These are phyloP conservation scores for Zygosaccharomyces bisporus DNA, from an alignment of 805 yeast genomes.

Conservation along the genomic window DNA sequence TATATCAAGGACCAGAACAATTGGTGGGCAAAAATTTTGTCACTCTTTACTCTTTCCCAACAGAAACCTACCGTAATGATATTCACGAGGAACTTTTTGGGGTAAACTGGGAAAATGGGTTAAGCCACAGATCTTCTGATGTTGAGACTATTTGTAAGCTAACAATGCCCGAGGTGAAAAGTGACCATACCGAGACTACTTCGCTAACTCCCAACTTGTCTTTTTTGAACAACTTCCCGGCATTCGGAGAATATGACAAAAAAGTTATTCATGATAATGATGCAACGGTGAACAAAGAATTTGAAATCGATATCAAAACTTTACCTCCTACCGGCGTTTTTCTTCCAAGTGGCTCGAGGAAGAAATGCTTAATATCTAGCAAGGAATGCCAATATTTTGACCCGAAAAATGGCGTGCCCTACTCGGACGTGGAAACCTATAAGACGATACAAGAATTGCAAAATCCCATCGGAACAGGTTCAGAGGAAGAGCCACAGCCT, in stretches of 20 bases:
- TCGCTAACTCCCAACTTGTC: conserved; percentile 41
- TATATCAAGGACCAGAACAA: conserved; percentile 68
- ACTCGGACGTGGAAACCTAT: conserved; percentile 78
- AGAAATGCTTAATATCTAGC: conserved; percentile 66
- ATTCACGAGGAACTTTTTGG: conserved; percentile 50
- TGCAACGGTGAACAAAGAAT: conserved; percentile 44
- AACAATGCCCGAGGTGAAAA: conserved; percentile 34
- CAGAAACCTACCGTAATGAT: conserved; percentile 13
- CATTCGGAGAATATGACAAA: conserved; percentile 56
- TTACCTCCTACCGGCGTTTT: conserved; percentile 73
- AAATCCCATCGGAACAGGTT: conserved; percentile 46
- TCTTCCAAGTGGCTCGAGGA: conserved; percentile 62
- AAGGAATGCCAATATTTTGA: conserved; percentile 76
- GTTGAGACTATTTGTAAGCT: conserved; percentile 47
- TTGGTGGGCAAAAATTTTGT: conserved; percentile 53
- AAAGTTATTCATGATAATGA: conserved; percentile 42
- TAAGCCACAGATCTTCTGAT: conserved; percentile 51
- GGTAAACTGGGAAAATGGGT: conserved; percentile 48
- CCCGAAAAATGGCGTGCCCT: conserved; percentile 84
- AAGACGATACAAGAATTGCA: conserved; percentile 57
- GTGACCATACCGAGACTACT: conserved; percentile 11
- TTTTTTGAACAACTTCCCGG: conserved; percentile 41
- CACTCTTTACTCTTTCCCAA: conserved; percentile 43
- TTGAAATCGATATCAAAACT: conserved; percentile 53
- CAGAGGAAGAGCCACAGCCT: conserved; percentile 39